phyloP scores from a whole-genome alignment of 352 stramenopile species.

The Peronospora destructor region DNA sequence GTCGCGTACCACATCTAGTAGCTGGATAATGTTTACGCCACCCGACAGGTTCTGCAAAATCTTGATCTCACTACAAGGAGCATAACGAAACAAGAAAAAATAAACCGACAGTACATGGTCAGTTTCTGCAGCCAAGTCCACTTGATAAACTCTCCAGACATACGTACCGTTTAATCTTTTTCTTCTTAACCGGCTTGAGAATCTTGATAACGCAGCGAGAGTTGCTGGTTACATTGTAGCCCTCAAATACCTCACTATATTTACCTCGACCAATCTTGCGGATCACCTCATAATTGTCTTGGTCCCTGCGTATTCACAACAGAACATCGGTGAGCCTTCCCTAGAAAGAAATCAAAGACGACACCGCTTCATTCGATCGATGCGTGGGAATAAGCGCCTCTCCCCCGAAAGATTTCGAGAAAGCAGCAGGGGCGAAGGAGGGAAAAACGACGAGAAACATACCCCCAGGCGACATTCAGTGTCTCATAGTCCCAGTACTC shows the following conservation, averaged over 20 bases:
- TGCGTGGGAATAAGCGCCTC: not conserved
- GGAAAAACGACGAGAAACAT: conserved; percentile 11
- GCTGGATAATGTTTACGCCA: conserved; percentile 97
- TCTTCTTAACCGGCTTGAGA: conserved; percentile 99
- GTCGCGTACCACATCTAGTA: conserved; percentile 97
- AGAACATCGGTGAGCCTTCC: conserved; percentile 13
- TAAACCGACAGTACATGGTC: conserved; percentile 4
- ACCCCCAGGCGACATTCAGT: conserved; percentile 95
- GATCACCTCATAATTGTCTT: conserved; percentile 99
- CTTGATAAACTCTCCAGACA: not conserved
- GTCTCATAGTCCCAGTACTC: conserved; percentile 99
- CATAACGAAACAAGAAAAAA: not conserved
- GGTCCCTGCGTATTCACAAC: conserved; percentile 60
- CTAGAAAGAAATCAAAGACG: not conserved
- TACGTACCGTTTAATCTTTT: conserved; percentile 96
- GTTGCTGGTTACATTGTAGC: conserved; percentile 95
- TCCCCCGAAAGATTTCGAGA: conserved; percentile 25
- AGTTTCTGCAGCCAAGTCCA: conserved; percentile 6
- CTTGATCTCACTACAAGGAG: conserved; percentile 92
- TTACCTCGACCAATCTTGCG: conserved; percentile 99
- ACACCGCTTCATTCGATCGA: not conserved
- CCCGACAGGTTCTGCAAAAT: conserved; percentile 99
- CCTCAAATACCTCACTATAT: conserved; percentile 98
- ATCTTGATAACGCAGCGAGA: conserved; percentile 99
- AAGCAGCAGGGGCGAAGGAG: not conserved